Base-by-base conservation (phyloP, 441 rosid genomes). In the Isatis lusitanica region DNA sequence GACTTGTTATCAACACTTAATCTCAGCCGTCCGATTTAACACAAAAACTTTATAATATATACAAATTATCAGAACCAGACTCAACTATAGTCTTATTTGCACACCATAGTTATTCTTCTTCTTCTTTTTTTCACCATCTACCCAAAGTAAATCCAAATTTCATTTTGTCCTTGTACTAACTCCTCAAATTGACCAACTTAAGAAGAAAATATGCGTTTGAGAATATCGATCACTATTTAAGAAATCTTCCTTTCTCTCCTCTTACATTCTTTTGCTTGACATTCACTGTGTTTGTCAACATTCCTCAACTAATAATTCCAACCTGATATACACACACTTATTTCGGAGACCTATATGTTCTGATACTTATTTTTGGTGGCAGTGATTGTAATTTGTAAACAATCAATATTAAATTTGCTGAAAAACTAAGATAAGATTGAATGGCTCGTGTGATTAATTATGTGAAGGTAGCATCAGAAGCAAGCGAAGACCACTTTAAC, bases 381-480 rank as follows among this genome's bases (percentile, higher is more conserved):
- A 17, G 26, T 47, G 52, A 26, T 47, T 17, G 26, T 47, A 7
- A 16, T 17, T 47, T 35, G 4, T 0, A 28, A 53, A 28, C 36
- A 18, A 55, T 55, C 30, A 55, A 30, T 18, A 30, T 55, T 17
- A 30, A 55, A 55, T 9, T 28, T 55, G 60, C 30, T 53, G 38
- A 52, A 55, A 56, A 21, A 1, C 2, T 21, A 9, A 10, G 9
- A 43, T n/a, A 44, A 46, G 42, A 35, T 64, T 47, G 24, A 56
- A 56, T 31, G 24, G 62, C 3, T 56, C 62, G n/a, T n/a, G n/a
- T n/a, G n/a, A n/a, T n/a, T n/a, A n/a, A n/a, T n/a, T n/a, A 15
- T 28, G 59, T 53, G 59, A 53, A 53, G 59, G 53, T 30, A 63
- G 51, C 68, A 46, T 10, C 17, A 47, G 18, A 65, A 65, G 57